These are phyloP conservation scores for Austroboletus novae-zelandiae DNA, from an alignment of 1,284 basidiomycete species.

Conservation along the genomic window DNA sequence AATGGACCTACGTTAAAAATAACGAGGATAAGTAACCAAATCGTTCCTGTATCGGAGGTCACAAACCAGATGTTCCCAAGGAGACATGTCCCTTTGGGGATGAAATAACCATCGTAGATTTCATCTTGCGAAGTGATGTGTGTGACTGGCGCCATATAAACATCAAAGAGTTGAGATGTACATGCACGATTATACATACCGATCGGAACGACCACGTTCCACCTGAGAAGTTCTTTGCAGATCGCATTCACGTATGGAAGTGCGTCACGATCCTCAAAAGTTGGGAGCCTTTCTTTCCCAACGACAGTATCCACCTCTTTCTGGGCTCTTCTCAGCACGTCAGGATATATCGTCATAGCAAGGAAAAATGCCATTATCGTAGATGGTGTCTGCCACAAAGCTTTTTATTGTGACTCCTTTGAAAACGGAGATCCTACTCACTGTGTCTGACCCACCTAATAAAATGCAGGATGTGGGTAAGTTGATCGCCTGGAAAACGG, in stretches of 20 bases:
- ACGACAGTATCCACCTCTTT: background rate
- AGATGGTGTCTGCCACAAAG: constrained; percentile 32
- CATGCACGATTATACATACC: background rate
- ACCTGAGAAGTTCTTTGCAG: background rate
- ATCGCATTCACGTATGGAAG: background rate
- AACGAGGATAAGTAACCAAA: background rate
- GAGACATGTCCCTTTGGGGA: background rate
- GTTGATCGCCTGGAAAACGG: background rate
- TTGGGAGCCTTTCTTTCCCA: background rate
- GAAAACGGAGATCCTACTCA: background rate
- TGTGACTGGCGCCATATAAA: background rate
- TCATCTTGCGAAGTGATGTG: constrained; percentile 12
- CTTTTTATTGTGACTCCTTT: background rate
- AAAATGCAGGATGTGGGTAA: background rate
- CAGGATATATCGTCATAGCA: background rate
- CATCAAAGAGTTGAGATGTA: constrained; percentile 9
- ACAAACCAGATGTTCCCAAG: constrained; percentile 8
- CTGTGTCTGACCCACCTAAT: constrained; percentile 21
- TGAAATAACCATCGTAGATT: background rate
- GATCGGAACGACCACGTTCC: background rate
- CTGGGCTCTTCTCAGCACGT: background rate
- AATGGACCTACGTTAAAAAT: constrained; percentile 5
- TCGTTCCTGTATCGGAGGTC: background rate
- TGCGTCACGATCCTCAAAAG: background rate
- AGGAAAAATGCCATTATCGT: constrained; percentile 23